Evolutionary conservation across 1,139 yeast genomes (phyloP).

Genomic region (Kluyveromyces marxianus): DNA sequence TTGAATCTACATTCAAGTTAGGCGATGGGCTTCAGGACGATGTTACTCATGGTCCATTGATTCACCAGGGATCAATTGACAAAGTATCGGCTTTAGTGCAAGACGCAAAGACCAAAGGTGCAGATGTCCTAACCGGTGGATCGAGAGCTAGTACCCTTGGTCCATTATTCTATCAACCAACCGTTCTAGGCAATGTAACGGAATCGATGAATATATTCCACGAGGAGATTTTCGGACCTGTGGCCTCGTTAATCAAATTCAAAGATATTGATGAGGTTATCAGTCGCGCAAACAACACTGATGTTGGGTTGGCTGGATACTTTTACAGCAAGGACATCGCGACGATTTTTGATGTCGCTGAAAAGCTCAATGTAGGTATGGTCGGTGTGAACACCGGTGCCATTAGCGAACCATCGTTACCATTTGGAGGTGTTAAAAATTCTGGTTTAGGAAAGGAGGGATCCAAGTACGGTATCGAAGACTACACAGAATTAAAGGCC

Average conservation of each 20-base stretch:
- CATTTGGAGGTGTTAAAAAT: conserved; percentile 66
- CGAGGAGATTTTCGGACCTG: conserved; percentile 56
- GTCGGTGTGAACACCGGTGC: conserved; percentile 62
- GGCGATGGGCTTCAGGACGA: conserved; percentile 58
- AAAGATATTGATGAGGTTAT: conserved; percentile 58
- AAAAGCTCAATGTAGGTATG: conserved; percentile 59
- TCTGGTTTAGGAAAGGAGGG: conserved; percentile 72
- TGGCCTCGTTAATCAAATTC: conserved; percentile 62
- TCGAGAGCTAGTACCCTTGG: conserved; percentile 47
- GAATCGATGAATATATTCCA: conserved; percentile 45
- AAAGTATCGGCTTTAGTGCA: conserved; percentile 56
- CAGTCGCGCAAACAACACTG: conserved; percentile 51
- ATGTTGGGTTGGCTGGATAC: conserved; percentile 68
- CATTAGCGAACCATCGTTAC: conserved; percentile 58
- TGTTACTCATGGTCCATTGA: conserved; percentile 65
- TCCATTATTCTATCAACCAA: conserved; percentile 56
- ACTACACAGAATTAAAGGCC: conserved; percentile 54
- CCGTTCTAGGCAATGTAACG: conserved; percentile 51
- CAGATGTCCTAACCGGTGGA: conserved; percentile 54
- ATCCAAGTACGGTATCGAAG: conserved; percentile 58
- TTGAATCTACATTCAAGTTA: conserved; percentile 39
- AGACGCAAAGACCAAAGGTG: conserved; percentile 61
- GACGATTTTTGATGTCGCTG: conserved; percentile 54
- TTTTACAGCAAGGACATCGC: conserved; percentile 56
- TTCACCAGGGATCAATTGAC: conserved; percentile 48